A percentile compares a stretch with the other conserved stretches of the same genome.
Conservation (phyloP, 305 asterid genomes). For the Solanum chacoense region DNA sequence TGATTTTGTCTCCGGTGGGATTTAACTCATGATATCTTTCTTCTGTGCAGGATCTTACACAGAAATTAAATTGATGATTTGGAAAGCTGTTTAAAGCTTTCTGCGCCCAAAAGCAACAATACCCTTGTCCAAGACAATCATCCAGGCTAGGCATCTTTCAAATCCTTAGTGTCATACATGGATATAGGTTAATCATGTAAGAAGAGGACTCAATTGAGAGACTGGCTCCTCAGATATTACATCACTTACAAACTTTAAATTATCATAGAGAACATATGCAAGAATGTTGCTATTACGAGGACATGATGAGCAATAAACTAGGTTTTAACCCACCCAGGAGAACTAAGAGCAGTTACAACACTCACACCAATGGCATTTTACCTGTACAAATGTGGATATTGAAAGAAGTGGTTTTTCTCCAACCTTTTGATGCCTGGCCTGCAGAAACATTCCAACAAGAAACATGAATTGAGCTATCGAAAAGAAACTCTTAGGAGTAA, state of each 20-base stretch:
- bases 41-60: not conserved
- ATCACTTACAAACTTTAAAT: not conserved
- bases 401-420: slow-evolving; percentile 95
- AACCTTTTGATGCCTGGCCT: slow-evolving; percentile 82
- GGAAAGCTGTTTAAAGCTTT: not conserved
- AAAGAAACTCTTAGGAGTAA: not conserved
- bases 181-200: not conserved
- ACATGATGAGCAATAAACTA: not conserved
- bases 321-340: not conserved
- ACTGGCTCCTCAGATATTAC: not conserved
- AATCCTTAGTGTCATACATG: not conserved
- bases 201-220: not conserved
- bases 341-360: not conserved
- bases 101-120: not conserved
- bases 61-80: not conserved
- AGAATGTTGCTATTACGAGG: not conserved
- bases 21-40: not conserved
- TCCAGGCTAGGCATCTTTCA: not conserved
- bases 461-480: not conserved
- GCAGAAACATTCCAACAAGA: slow-evolving; percentile 11
- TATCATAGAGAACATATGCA: not conserved
- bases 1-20: not conserved
- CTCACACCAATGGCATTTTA: slow-evolving; percentile 3
- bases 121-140: not conserved
- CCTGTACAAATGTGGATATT: slow-evolving; percentile 83